Base-by-base conservation (phyloP, 164 flowering plant genomes). In the Pachysandra terminalis region DNA sequence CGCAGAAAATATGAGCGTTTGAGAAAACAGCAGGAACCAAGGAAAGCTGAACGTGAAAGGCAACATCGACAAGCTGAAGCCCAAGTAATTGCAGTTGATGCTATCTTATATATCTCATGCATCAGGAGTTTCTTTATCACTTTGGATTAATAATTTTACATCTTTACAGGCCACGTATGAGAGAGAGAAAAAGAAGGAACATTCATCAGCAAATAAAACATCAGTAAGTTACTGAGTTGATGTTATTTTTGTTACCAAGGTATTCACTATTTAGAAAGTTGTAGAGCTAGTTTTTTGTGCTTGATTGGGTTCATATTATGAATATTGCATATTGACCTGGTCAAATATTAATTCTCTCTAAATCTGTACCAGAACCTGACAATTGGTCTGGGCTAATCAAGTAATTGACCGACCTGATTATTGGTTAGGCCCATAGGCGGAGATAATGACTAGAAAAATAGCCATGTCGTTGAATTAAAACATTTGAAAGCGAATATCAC, bases 1-100 rank as follows among this genome's bases (percentile, higher is more conserved):
- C 85, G 83, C 23, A 82, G 88, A 76, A 94, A 90, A 79, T 94
- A 94, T 77, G 97, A 94, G 17, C 84, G 91, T 51, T 70, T 90
- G 69, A 79, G 81, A 21, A 87, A 87, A 69, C 92, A 90, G 53
- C 82, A 80, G 51, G 84, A 87, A 65, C 83, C 77, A 7, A 86
- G 71, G 64, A 87, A 78, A 77, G 68, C 70, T 75, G 85, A 80
- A 69, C 85, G 78, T 64, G 90, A 81, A 69, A 81, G 86, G 68
- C 86, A 72, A 63, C 82, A 79, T 19, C 84, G 79, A 57, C 82
- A 73, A 56, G 90, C 97, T 77, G 85, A 86, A 83, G 84, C 89
- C 66, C 82, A 86, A 81, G 97, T 91, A 71, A 35, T 6, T 67
- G 19, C 24, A 25, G n/a, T 26, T 35, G 71, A 63, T 56, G 24